Base-by-base conservation (phyloP, 495 filamentous ascomycete species). In the Neurospora sp. region DNA sequence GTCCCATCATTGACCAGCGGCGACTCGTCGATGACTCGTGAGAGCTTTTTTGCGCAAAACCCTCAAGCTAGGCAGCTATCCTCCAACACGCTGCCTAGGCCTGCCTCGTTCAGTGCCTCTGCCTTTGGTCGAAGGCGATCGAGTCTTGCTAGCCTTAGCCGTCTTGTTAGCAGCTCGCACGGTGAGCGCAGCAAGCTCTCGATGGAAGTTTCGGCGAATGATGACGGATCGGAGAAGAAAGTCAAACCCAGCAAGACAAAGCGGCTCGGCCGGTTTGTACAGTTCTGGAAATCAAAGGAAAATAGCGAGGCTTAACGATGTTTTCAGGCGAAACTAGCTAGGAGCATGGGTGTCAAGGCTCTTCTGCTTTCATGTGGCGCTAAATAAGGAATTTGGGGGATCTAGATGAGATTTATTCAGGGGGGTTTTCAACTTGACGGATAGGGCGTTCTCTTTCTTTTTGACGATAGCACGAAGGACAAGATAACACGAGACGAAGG, bases 1-100 rank as follows among this genome's bases (percentile, higher is more conserved):
- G 92, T 95, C 12, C 94, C 94, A 8, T 97, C 94, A 39, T 82
- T 97, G 39, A 94, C 91, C 20, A 94, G 92, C 81, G 94, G 92
- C 79, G 89, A 93, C 76, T 97, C 94, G 1, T 94, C 93, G 16
- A 92, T 90, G 89, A 93, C 93, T 4, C 90, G 91, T 72, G 89
- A 89, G 39, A 87, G 86, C 78, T 77, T 80, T 14, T 83, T 83
- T n/a, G 74, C 78, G 0, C 80, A 83, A 12, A 69, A 79, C 20
- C 78, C 77, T 5, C 77, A 80, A 69, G 76, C 81, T 23, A 76
- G 79, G 39, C 91, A 91, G 71, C 54, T 66, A 35, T 66, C 54
- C 54, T 31, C 54, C 54, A 66, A 66, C 54, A 66, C 54, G 23
- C 14, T 66, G 54, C 85, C 87, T 62, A 88, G 92, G 42, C 90